Evolutionary conservation across 2,329 filamentous ascomycete genomes (phyloP).

Genomic region (Alternaria rosae): DNA sequence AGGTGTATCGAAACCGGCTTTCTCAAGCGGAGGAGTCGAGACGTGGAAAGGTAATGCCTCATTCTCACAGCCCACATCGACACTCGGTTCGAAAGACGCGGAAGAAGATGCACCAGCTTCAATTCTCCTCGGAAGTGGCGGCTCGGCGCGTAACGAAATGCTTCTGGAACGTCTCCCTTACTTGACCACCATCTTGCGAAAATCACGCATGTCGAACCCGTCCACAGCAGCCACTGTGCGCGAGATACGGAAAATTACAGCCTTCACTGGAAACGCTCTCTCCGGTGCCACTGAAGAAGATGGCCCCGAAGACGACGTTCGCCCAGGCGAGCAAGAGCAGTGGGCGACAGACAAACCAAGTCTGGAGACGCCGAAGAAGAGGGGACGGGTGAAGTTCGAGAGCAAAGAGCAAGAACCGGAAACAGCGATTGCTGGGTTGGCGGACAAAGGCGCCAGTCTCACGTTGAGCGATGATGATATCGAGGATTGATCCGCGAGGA

Average conservation of each 20-base stretch:
- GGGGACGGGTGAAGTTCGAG: conserved; percentile 26
- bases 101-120: conserved; percentile 25
- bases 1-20: conserved; percentile 35
- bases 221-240: conserved; percentile 50
- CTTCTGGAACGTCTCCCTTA: conserved; percentile 89
- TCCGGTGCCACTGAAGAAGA: conserved; percentile 40
- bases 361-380: conserved; percentile 33
- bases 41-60: conserved; percentile 44
- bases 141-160: conserved; percentile 73
- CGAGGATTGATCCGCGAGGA: conserved; percentile 44
- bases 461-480: conserved; percentile 59
- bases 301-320: conserved; percentile 43
- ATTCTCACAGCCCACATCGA: conserved; percentile 21
- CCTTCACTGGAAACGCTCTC: conserved; percentile 57
- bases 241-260: conserved; percentile 73
- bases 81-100: conserved; percentile 3
- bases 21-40: conserved; percentile 49
- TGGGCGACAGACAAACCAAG: conserved; percentile 55
- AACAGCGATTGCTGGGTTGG: conserved; percentile 30
- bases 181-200: conserved; percentile 69
- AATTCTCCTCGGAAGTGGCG: conserved; percentile 65
- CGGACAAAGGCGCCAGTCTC: conserved; percentile 43
- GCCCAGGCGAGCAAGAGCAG: conserved; percentile 41
- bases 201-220: conserved; percentile 37
- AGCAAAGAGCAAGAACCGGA: conserved; percentile 30